These are phyloP conservation scores for Globisporangium sylvaticum DNA, from an alignment of 352 stramenopile species.

Conservation along the genomic window DNA sequence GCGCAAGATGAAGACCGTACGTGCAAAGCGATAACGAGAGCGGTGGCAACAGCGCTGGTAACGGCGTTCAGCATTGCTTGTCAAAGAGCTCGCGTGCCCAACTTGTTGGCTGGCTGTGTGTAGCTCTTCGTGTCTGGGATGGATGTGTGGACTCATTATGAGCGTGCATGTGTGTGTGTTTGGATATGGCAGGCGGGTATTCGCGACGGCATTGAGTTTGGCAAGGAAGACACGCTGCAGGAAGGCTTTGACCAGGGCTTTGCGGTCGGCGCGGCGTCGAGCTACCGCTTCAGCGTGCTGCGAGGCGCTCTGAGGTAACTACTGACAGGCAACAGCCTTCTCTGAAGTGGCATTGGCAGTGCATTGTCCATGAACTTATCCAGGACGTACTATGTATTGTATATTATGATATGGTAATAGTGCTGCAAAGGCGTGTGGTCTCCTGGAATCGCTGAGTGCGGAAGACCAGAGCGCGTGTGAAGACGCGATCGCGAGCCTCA, in stretches of 20 bases:
- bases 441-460: background rate
- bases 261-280: conserved; percentile 22
- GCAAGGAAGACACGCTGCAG: conserved; percentile 70
- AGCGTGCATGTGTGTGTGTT: background rate
- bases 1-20: conserved; percentile 57
- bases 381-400: background rate
- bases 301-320: conserved; percentile 41
- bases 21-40: background rate
- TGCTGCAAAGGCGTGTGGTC: conserved; percentile 6
- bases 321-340: background rate
- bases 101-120: conserved; percentile 4
- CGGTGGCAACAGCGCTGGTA: background rate
- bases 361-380: too few species aligned
- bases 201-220: conserved; percentile 61
- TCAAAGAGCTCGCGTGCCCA: background rate
- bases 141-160: background rate
- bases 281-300: conserved; percentile 42
- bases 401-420: background rate
- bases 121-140: background rate
- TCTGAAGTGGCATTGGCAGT: background rate
- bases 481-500: background rate
- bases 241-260: conserved; percentile 69
- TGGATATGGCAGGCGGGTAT: conserved; percentile 39
- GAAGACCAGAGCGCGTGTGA: background rate
- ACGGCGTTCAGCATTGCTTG: background rate